Conservation (phyloP, 2,329 filamentous ascomycete genomes). For the Lithohypha guttulata region DNA sequence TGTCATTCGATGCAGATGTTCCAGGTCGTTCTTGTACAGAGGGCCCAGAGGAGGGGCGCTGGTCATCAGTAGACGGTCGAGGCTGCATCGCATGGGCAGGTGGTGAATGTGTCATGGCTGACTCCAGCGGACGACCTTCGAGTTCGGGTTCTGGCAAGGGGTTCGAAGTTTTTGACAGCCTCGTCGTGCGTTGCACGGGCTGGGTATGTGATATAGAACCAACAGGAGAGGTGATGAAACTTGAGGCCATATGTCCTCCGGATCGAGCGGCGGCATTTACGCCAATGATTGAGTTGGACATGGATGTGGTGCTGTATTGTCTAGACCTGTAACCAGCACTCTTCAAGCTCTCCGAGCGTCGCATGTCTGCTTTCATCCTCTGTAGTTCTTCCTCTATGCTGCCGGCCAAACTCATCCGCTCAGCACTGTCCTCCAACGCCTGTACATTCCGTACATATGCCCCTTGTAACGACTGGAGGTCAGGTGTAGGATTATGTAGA, state of each 20-base stretch:
- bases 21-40: slow-evolving; percentile 24
- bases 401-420: slow-evolving; percentile 37
- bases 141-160: slow-evolving; percentile 31
- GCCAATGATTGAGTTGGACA: slow-evolving; percentile 32
- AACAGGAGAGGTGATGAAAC: slow-evolving; percentile 31
- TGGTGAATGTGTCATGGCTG: slow-evolving; percentile 13
- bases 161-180: slow-evolving; percentile 29
- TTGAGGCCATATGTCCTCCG: slow-evolving; percentile 32
- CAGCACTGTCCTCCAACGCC: slow-evolving; percentile 38
- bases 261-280: slow-evolving; percentile 28
- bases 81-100: slow-evolving; percentile 16
- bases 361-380: slow-evolving; percentile 36
- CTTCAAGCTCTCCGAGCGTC: slow-evolving; percentile 22
- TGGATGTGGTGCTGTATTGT: slow-evolving; percentile 29
- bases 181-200: slow-evolving; percentile 29
- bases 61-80: slow-evolving; percentile 3
- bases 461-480: slow-evolving; percentile 40
- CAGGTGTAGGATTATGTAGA: slow-evolving; percentile 39
- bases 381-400: slow-evolving; percentile 37
- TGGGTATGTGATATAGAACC: slow-evolving; percentile 30
- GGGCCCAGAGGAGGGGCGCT: slow-evolving; percentile 6
- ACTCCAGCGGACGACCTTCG: slow-evolving; percentile 24
- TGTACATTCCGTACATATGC: slow-evolving; percentile 41
- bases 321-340: slow-evolving; percentile 17
- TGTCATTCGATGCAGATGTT: slow-evolving; percentile 35